These are phyloP conservation scores for Phaeotremella fagi DNA, from an alignment of 768 basidiomycete genomes.

Conservation along the genomic window DNA sequence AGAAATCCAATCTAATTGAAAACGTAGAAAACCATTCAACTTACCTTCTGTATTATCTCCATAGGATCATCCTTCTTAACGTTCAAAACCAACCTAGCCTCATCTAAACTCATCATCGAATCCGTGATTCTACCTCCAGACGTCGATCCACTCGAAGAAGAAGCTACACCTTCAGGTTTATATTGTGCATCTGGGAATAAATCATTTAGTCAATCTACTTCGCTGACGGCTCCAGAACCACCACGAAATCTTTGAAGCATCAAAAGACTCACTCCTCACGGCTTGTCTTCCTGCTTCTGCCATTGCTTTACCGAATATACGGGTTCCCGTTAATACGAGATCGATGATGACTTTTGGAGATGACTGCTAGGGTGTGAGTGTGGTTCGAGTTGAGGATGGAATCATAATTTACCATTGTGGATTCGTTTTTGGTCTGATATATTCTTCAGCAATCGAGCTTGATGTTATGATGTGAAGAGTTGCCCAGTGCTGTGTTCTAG, in stretches of 20 bases:
- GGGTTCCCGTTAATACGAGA: slow-evolving; percentile 28
- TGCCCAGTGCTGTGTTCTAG: no score
- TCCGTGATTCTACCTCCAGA: slow-evolving; percentile 64
- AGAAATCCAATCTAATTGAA: no score
- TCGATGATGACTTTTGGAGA: slow-evolving; percentile 33
- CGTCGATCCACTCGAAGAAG: slow-evolving; percentile 54
- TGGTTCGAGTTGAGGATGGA: no score
- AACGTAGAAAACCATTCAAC: slow-evolving; percentile 13
- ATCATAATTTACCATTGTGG: no score
- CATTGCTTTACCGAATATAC: slow-evolving; percentile 75
- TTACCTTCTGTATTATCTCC: slow-evolving; percentile 69
- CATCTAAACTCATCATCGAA: slow-evolving; percentile 89
- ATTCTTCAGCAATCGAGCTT: no score
- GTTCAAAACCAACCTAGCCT: slow-evolving; percentile 89
- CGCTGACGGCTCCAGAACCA: no score
- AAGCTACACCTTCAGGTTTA: slow-evolving; percentile 65
- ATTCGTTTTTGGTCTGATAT: no score
- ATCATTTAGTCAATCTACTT: neutral
- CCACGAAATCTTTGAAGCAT: no score
- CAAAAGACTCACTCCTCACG: slow-evolving; percentile 75
- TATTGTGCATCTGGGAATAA: slow-evolving; percentile 70
- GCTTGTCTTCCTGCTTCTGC: slow-evolving; percentile 86
- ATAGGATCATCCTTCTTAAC: slow-evolving; percentile 66
- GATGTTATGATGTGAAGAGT: no score
- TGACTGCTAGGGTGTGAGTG: no score